phyloP scores from a whole-genome alignment of 2,329 filamentous ascomycete species.

The Ramularia endophylla region DNA sequence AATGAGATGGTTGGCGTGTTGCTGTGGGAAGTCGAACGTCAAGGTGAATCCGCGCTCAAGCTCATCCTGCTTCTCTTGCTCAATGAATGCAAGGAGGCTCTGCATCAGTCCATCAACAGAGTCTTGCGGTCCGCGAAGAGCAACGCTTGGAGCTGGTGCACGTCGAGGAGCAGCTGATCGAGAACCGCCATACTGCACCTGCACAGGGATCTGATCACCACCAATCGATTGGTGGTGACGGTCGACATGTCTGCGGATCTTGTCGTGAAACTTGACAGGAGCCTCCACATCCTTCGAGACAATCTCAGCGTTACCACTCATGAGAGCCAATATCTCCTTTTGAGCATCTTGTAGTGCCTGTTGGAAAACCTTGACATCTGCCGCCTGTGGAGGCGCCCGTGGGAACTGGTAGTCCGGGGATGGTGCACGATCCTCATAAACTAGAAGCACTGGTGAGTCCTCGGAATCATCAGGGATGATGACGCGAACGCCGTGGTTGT shows the following conservation, averaged over 20 bases:
- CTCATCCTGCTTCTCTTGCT: slow-evolving; percentile 86
- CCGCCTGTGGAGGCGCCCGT: slow-evolving; percentile 48
- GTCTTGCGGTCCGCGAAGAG: slow-evolving; percentile 69
- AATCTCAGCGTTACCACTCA: slow-evolving; percentile 52
- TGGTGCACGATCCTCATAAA: slow-evolving; percentile 63
- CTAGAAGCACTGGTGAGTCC: slow-evolving; percentile 58
- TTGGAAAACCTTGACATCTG: slow-evolving; percentile 52
- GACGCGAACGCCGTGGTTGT: slow-evolving; percentile 65
- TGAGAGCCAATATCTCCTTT: slow-evolving; percentile 48
- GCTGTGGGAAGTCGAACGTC: slow-evolving; percentile 89
- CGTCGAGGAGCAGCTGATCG: slow-evolving; percentile 40
- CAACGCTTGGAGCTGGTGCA: slow-evolving; percentile 47
- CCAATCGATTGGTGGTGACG: slow-evolving; percentile 49
- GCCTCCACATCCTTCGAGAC: slow-evolving; percentile 49
- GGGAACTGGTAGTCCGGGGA: slow-evolving; percentile 50
- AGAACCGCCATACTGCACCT: slow-evolving; percentile 46
- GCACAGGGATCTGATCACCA: slow-evolving; percentile 50
- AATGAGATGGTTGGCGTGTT: slow-evolving; percentile 81
- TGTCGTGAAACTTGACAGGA: slow-evolving; percentile 57
- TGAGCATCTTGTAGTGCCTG: slow-evolving; percentile 54
- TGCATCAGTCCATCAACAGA: slow-evolving; percentile 64
- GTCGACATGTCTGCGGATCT: slow-evolving; percentile 54
- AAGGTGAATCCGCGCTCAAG: slow-evolving; percentile 84
- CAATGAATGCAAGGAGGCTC: slow-evolving; percentile 73
- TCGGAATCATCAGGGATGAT: slow-evolving; percentile 63